These are phyloP conservation scores for Chloromonas sp. DNA, from an alignment of 163 green algal species.

Conservation along the genomic window DNA sequence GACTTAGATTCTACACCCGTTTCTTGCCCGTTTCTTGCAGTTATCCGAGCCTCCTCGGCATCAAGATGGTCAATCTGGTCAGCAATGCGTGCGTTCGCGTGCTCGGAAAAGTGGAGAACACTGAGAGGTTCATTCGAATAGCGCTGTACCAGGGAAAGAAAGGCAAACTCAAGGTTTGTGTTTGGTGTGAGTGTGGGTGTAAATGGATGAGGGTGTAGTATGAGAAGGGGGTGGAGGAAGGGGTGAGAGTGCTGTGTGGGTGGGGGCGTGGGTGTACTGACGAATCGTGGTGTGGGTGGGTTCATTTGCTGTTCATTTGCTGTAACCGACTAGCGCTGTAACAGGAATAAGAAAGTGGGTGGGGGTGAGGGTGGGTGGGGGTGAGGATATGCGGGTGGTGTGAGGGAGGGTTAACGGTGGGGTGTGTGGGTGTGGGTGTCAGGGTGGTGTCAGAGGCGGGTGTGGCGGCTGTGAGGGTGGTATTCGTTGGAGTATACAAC, in stretches of 20 bases:
- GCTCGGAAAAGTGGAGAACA: slow-evolving; percentile 92
- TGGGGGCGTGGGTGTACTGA: too few relatives aligned
- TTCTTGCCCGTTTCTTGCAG: slow-evolving; percentile 1
- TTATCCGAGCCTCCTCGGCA: slow-evolving; percentile 82
- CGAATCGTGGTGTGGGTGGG: too few relatives aligned
- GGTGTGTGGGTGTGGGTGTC: background rate
- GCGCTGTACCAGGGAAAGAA: slow-evolving; percentile 84
- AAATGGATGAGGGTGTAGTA: too few relatives aligned
- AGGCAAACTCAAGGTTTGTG: slow-evolving; percentile 10
- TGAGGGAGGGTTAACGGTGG: background rate
- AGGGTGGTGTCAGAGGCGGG: background rate
- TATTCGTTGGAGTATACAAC: too few relatives aligned
- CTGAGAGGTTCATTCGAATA: slow-evolving; percentile 86
- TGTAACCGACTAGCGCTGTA: too few relatives aligned
- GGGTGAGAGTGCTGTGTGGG: too few relatives aligned
- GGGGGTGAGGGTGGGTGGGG: too few relatives aligned
- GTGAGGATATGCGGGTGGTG: background rate
- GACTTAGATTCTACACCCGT: background rate
- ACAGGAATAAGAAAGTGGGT: background rate
- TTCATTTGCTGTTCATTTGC: too few relatives aligned
- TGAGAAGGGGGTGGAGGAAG: too few relatives aligned
- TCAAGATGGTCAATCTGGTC: slow-evolving; percentile 90
- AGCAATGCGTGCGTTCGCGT: slow-evolving; percentile 70
- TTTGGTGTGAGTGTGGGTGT: too few relatives aligned
- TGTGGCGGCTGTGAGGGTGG: background rate